Percentiles rank a stretch among this genome's conserved stretches.
Conservation (phyloP, 495 filamentous ascomycete species). For the Daldinia decipiens region DNA sequence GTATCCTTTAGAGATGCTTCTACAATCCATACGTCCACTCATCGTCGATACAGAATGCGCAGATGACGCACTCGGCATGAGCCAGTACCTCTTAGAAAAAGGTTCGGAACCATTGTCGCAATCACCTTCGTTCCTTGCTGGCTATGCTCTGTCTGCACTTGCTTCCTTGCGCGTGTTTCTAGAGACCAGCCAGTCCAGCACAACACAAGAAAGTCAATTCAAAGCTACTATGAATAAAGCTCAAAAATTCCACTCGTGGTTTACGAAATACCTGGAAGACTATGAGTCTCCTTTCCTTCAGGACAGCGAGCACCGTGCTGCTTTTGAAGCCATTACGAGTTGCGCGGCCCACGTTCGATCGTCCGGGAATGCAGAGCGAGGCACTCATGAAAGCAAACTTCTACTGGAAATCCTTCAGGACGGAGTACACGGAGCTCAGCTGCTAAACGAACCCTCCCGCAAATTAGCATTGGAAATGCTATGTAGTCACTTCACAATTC, state of each 20-base stretch:
- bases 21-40: conserved; percentile 82
- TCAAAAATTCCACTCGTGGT: conserved; percentile 75
- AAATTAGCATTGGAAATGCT: conserved; percentile 78
- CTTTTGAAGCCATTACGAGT: conserved; percentile 71
- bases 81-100: conserved; percentile 81
- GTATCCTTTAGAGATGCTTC: conserved; percentile 92
- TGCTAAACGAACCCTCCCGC: conserved; percentile 74
- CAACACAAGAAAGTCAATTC: conserved; percentile 80
- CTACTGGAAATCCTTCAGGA: conserved; percentile 80
- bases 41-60: conserved; percentile 84
- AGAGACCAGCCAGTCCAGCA: conserved; percentile 70
- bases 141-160: conserved; percentile 77
- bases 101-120: conserved; percentile 72
- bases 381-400: conserved; percentile 75
- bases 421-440: conserved; percentile 64
- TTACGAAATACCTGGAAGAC: conserved; percentile 66
- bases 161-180: conserved; percentile 79
- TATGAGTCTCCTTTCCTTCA: conserved; percentile 65
- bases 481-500: conserved; percentile 73
- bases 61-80: conserved; percentile 89
- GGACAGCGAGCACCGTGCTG: conserved; percentile 54
- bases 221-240: conserved; percentile 73
- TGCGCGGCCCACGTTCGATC: conserved; percentile 68
- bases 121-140: conserved; percentile 78
- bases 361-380: conserved; percentile 67